Base-by-base conservation (phyloP, 2,329 filamentous ascomycete genomes). In the Stachybotrys chlorohalonatus region DNA sequence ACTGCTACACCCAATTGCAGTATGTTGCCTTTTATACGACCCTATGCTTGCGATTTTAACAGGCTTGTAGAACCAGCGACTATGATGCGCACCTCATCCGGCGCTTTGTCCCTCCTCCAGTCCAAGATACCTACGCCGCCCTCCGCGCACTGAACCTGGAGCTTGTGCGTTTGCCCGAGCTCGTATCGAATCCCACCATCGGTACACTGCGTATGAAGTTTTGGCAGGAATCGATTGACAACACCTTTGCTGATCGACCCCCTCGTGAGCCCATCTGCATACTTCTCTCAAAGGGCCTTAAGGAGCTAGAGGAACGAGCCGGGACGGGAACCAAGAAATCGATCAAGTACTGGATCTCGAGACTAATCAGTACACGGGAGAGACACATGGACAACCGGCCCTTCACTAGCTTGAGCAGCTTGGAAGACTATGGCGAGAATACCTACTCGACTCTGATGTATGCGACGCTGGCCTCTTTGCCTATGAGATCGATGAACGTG, bases 361-460 rank as follows among this genome's bases (percentile, higher is more conserved):
- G 91, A 52, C 76, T 97, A 61, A 85, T 97, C 64, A 86, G 80
- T 65, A 87, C 90, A 5, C 80, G 94, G 53, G 90, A 95, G 70
- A 85, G 88, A 64, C 83, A 92, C 63, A 84, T 96, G 71, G 85
- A 86, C 47, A 94, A 95, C 67, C 82, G 87, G 24, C 90, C 93
- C 0, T 96, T 91, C 64, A 75, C 87, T 0, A 87, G 75, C 51
- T 70, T 97, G 49, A 78, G 82, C 2, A 80, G 84, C 1, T 73
- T 97, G 52, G 94, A 99, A 66, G 86, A 84, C 50, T 96, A 97
- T 66, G 90, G 90, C 1, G 94, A 99, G 71, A 91, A 91, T 63
- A 97, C 94, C 1, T 97, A 97, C 72, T 91, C 91, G 16, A 95
- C 90, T 0, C 77, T 97, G 49, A 83, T 95, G 71, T 99, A 99